These are phyloP conservation scores for Aspergillus pseudoviridinutans DNA, from an alignment of 2,329 filamentous ascomycete species.

Conservation along the genomic window DNA sequence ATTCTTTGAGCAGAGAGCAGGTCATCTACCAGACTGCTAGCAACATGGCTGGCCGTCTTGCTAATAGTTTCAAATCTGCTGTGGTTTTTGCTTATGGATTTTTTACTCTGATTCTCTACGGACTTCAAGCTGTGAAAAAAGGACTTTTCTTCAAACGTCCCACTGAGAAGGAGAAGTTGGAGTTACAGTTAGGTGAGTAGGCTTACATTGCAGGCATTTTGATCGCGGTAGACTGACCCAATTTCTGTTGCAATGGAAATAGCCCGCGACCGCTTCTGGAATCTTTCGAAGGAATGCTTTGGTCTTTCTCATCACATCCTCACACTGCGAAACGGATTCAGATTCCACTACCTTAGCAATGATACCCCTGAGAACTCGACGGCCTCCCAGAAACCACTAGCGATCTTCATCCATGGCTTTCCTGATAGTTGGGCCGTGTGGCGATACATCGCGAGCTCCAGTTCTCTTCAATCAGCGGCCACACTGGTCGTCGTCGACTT, in stretches of 20 bases:
- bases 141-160: constrained; percentile 37
- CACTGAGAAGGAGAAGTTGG: constrained; percentile 38
- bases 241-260: neutral
- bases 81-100: constrained; percentile 32
- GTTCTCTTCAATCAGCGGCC: constrained; percentile 35
- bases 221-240: neutral
- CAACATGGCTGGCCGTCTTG: constrained; percentile 21
- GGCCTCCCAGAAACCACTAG: constrained; percentile 34
- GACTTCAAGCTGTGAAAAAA: constrained; percentile 22
- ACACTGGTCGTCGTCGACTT: constrained; percentile 54
- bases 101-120: constrained; percentile 32
- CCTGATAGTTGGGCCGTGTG: constrained; percentile 57
- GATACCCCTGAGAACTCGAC: constrained; percentile 18
- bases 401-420: constrained; percentile 58
- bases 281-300: constrained; percentile 45
- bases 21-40: neutral
- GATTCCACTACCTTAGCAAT: constrained; percentile 54
- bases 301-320: constrained; percentile 51
- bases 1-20: neutral
- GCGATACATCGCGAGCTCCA: constrained; percentile 45
- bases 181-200: constrained; percentile 39
- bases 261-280: constrained; percentile 55
- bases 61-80: constrained; percentile 14
- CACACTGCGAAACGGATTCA: constrained; percentile 45
- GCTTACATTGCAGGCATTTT: neutral